Conservation (phyloP, 2,329 filamentous ascomycete species). For the Plenodomus tracheiphilus region DNA sequence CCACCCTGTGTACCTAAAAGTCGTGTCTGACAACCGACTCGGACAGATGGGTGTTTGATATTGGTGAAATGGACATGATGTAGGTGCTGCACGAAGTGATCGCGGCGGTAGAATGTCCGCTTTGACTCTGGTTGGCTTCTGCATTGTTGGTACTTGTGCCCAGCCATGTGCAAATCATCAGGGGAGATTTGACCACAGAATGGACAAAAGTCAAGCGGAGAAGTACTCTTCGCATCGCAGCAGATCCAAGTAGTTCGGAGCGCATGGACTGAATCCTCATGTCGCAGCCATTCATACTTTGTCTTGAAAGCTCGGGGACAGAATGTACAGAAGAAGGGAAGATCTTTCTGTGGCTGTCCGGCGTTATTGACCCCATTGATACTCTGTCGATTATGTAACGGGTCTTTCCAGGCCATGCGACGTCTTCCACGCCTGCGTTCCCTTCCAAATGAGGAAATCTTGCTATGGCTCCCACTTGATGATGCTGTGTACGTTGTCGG, state of each 20-base stretch:
- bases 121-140: slow-evolving; percentile 39
- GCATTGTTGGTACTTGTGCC: slow-evolving; percentile 42
- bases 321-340: slow-evolving; percentile 43
- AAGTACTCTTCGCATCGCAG: slow-evolving; percentile 30
- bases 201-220: slow-evolving; percentile 31
- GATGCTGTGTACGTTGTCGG: slow-evolving; percentile 38
- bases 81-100: slow-evolving; percentile 42
- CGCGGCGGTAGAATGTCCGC: slow-evolving; percentile 42
- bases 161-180: slow-evolving; percentile 40
- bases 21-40: slow-evolving; percentile 38
- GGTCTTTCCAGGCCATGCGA: slow-evolving; percentile 40
- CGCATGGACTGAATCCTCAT: slow-evolving; percentile 43
- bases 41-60: slow-evolving; percentile 37
- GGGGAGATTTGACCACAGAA: slow-evolving; percentile 38
- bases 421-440: slow-evolving; percentile 39
- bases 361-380: slow-evolving; percentile 36
- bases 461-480: slow-evolving; percentile 36
- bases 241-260: slow-evolving; percentile 45
- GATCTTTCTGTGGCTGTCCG: slow-evolving; percentile 33
- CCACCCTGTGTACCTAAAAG: slow-evolving; percentile 32
- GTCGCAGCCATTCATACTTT: slow-evolving; percentile 44
- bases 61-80: slow-evolving; percentile 43
- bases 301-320: slow-evolving; percentile 42
- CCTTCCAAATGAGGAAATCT: slow-evolving; percentile 41
- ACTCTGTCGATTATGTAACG: slow-evolving; percentile 31